phyloP scores from a whole-genome alignment of 2,329 filamentous ascomycete genomes.

The Cladosporium sp. region DNA sequence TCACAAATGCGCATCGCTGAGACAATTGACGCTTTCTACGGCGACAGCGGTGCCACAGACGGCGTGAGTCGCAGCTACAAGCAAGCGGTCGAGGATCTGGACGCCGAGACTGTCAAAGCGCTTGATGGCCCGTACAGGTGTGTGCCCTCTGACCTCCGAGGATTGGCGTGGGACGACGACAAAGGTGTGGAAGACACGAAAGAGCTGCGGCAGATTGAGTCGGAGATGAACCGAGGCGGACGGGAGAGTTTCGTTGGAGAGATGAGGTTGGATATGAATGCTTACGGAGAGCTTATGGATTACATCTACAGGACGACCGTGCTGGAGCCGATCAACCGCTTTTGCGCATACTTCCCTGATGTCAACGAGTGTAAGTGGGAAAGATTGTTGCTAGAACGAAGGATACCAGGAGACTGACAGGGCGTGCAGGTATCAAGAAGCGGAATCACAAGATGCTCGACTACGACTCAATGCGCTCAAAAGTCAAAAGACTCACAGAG shows the following conservation, averaged over 20 bases:
- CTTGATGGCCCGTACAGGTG: slow-evolving; percentile 91
- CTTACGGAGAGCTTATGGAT: slow-evolving; percentile 27
- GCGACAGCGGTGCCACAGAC: slow-evolving; percentile 88
- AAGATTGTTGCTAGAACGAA: too few relatives aligned
- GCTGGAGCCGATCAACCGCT: slow-evolving; percentile 88
- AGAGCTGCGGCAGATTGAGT: slow-evolving; percentile 23
- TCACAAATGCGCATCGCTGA: slow-evolving; percentile 99
- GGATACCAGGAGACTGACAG: not conserved
- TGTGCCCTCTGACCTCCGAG: slow-evolving; percentile 20
- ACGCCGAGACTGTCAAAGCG: slow-evolving; percentile 97
- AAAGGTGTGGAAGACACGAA: slow-evolving; percentile 14
- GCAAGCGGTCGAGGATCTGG: slow-evolving; percentile 94
- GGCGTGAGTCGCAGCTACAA: slow-evolving; percentile 97
- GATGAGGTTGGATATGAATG: slow-evolving; percentile 10
- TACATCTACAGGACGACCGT: slow-evolving; percentile 67
- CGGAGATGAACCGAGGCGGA: slow-evolving; percentile 24
- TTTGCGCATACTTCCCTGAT: slow-evolving; percentile 97
- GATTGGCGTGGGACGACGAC: slow-evolving; percentile 19
- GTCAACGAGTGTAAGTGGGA: slow-evolving; percentile 80
- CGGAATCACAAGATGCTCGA: slow-evolving; percentile 97
- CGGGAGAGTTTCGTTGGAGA: slow-evolving; percentile 17
- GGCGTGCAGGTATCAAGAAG: slow-evolving; percentile 77
- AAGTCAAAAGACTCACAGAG: slow-evolving; percentile 94
- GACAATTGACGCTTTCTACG: slow-evolving; percentile 98
- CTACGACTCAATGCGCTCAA: slow-evolving; percentile 91